phyloP scores from a whole-genome alignment of 495 filamentous ascomycete genomes.

The Massariosphaeria phaeospora region DNA sequence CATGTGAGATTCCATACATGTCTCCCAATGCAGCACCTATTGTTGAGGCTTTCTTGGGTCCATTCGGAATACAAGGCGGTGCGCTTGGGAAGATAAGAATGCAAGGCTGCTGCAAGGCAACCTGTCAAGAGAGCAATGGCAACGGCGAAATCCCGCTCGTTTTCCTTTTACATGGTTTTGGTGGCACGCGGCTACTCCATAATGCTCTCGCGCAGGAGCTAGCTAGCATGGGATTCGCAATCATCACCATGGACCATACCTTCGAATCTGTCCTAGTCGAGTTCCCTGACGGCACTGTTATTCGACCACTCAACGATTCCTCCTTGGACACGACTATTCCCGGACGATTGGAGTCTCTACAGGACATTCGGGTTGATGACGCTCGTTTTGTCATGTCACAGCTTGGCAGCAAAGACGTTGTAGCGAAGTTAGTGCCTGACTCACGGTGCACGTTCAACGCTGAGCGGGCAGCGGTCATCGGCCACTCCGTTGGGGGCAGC shows the following conservation, averaged over 20 bases:
- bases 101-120: not conserved
- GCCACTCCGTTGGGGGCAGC: conserved; percentile 54
- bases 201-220: conserved; percentile 14
- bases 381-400: conserved; percentile 12
- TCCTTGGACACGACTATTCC: conserved; percentile 27
- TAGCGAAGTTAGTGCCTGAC: conserved; percentile 10
- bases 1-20: conserved; percentile 2
- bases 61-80: conserved; percentile 3
- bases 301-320: conserved; percentile 15
- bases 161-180: conserved; percentile 17
- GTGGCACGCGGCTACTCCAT: not conserved
- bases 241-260: conserved; percentile 49
- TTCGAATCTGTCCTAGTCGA: conserved; percentile 48
- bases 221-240: conserved; percentile 24
- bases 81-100: conserved; percentile 4
- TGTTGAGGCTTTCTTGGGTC: not conserved
- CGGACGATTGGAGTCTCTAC: conserved; percentile 29
- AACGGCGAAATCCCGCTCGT: not conserved
- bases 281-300: conserved; percentile 45
- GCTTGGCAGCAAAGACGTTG: conserved; percentile 1
- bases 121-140: not conserved
- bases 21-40: conserved; percentile 5
- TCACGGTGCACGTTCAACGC: conserved; percentile 3
- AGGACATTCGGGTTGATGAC: conserved; percentile 8
- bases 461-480: conserved; percentile 22